Base-by-base conservation (phyloP, 1,139 yeast genomes). In the Debaryomycetaceae sp. region DNA sequence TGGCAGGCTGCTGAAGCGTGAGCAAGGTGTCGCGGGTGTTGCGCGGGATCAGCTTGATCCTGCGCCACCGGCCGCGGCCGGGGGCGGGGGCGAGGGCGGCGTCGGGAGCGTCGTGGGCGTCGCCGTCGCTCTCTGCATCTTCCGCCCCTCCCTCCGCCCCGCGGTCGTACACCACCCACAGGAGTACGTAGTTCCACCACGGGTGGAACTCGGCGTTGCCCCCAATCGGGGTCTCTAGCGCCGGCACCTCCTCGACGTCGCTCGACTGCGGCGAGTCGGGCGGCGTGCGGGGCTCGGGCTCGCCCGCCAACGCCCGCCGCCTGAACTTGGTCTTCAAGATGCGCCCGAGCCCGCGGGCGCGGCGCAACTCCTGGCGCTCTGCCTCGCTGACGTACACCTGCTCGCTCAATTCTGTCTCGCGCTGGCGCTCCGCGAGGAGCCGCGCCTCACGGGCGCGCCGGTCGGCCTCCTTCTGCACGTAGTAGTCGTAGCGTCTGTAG, bases 401-500 rank as follows among this genome's bases (percentile, higher is more conserved):
- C 11, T 16, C 28, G 10, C 14, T 11, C 11, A 25, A 10, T 25
- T 25, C 22, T 12, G 13, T 17, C 17, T 18, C 23, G 13, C 29
- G 27, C n/a, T 24, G 34, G 13, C 25, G 30, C 16, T 22, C 15
- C 14, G 18, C 31, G 11, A 28, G 32, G 16, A 15, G 29, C 11
- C 16, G 32, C 24, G 18, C 25, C 16, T 30, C 32, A 16, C 27
- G 11, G 6, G 22, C 4, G 16, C 25, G 15, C 16, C n/a, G 16
- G 15, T 31, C 27, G 16, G 24, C 11, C 4, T 19, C 31, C 19
- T 23, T 22, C 14, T 38, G 39, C 11, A 30, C 51, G 35, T 59
- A 64, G 41, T 65, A 66, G 41, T 65, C 68, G 39, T 61, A 65
- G 23, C 56, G 51, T 13, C 53, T 42, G 35, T 61, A 61, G 31